phyloP scores from a whole-genome alignment of 169 alveolate genomes.

The Cryptosporidium tyzzeri region DNA sequence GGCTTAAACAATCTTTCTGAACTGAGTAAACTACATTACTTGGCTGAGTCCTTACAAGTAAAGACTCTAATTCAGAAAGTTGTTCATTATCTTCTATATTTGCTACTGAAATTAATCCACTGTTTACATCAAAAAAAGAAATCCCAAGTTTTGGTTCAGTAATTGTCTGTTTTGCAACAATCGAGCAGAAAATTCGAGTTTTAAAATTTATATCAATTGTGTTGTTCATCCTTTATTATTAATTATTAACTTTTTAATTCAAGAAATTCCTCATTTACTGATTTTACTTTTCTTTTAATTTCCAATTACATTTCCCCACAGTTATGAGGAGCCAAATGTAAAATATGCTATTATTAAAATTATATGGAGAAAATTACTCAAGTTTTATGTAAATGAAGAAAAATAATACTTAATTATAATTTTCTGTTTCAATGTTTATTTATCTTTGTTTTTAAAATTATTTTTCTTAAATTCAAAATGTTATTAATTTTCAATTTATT shows the following conservation, averaged over 20 bases:
- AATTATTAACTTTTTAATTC: neutral
- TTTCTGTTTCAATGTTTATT: too few species aligned
- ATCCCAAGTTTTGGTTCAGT: constrained; percentile 49
- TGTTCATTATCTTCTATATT: constrained; percentile 62
- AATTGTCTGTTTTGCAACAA: constrained; percentile 16
- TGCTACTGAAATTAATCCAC: constrained; percentile 23
- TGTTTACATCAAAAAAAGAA: constrained; percentile 22
- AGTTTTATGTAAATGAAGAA: neutral
- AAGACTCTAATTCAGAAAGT: constrained; percentile 59
- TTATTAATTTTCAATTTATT: too few species aligned
- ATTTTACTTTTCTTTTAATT: neutral
- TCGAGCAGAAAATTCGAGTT: constrained; percentile 36
- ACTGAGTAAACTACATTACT: constrained; percentile 36
- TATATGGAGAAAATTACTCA: neutral
- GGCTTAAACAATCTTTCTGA: neutral
- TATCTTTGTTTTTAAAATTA: too few species aligned
- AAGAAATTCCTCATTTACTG: neutral
- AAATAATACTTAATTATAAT: too few species aligned
- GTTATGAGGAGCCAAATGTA: constrained; percentile 12
- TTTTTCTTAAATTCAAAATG: too few species aligned
- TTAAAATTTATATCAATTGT: constrained; percentile 8
- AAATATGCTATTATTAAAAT: neutral
- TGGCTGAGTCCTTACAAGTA: constrained; percentile 42
- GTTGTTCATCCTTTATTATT: neutral
- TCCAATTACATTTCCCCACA: constrained; percentile 39